phyloP scores from a whole-genome alignment of 2,329 filamentous ascomycete genomes.

The Aureobasidium melanogenum region DNA sequence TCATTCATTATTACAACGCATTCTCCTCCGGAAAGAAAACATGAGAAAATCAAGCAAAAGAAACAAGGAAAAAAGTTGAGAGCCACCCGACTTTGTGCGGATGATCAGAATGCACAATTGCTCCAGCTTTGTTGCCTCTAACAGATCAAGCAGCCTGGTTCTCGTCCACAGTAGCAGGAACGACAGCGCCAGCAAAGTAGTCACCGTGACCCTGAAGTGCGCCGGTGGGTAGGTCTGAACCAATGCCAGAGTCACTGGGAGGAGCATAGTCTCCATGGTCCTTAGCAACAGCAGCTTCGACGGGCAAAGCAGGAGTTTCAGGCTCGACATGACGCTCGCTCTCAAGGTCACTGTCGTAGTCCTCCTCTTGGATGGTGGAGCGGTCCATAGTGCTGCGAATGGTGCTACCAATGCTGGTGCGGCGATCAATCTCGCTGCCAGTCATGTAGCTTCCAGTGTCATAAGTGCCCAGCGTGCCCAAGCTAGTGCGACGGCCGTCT shows the following conservation, averaged over 20 bases:
- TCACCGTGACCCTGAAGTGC: constrained; percentile 14
- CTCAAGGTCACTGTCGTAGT: constrained; percentile 15
- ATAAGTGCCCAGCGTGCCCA: constrained; percentile 36
- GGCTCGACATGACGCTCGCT: constrained; percentile 9
- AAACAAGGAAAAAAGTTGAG: neutral
- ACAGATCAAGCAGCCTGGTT: neutral
- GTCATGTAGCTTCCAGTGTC: constrained; percentile 43
- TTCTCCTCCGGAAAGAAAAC: neutral
- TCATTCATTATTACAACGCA: constrained; percentile 2
- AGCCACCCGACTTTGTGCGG: no score
- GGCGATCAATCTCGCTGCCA: constrained; percentile 37
- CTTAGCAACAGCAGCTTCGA: constrained; percentile 14
- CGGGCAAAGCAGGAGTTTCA: constrained; percentile 9
- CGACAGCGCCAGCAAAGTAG: constrained; percentile 3
- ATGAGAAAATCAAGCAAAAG: neutral
- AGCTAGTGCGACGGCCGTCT: constrained; percentile 29
- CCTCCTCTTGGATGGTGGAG: constrained; percentile 17
- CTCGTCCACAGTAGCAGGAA: neutral
- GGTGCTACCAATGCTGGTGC: constrained; percentile 35
- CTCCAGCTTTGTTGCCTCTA: neutral
- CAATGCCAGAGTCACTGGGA: constrained; percentile 31
- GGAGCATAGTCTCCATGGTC: constrained; percentile 21
- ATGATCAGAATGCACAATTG: neutral
- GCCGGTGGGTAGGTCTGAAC: constrained; percentile 29
- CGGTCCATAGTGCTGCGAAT: constrained; percentile 26